Percentiles rank a stretch among this genome's conserved stretches.
Conservation (phyloP, 2,329 filamentous ascomycete species). For the Neocucurbitaria cava region DNA sequence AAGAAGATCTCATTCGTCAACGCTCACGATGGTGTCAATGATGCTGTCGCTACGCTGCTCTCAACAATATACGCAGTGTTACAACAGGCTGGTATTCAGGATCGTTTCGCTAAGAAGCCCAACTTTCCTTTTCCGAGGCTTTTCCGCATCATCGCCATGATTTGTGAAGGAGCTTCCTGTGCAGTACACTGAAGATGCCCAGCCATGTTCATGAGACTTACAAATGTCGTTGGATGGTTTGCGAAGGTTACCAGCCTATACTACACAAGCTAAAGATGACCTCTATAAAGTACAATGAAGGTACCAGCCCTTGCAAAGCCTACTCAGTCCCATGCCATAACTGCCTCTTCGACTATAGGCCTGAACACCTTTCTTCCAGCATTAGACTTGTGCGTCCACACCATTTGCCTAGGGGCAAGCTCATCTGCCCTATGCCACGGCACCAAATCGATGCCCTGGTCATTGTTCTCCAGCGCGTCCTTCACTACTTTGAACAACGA, state of each 20-base stretch:
- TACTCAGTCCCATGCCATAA: constrained; percentile 49
- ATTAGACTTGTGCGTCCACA: constrained; percentile 52
- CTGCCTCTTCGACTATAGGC: constrained; percentile 56
- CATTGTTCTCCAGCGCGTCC: constrained; percentile 51
- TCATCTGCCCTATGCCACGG: constrained; percentile 54
- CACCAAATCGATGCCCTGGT: constrained; percentile 48
- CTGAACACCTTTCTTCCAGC: constrained; percentile 55
- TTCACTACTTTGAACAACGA: constrained; percentile 51
- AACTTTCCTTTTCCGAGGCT: too few species aligned
- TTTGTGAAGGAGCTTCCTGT: too few species aligned
- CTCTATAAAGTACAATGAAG: background rate
- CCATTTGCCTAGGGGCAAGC: constrained; percentile 55
- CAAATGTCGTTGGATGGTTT: too few species aligned
- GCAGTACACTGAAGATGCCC: too few species aligned
- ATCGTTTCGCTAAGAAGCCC: too few species aligned
- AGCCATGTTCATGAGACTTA: too few species aligned
- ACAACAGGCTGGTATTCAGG: too few species aligned
- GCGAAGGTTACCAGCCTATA: background rate
- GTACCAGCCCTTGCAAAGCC: background rate
- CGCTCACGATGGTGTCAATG: too few species aligned
- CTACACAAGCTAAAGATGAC: background rate
- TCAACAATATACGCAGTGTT: too few species aligned
- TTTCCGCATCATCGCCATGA: too few species aligned
- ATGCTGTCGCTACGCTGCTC: too few species aligned
- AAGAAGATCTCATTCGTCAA: too few species aligned